Conservation (phyloP, 2,329 filamentous ascomycete species). For the Keithomyces neogunnii region DNA sequence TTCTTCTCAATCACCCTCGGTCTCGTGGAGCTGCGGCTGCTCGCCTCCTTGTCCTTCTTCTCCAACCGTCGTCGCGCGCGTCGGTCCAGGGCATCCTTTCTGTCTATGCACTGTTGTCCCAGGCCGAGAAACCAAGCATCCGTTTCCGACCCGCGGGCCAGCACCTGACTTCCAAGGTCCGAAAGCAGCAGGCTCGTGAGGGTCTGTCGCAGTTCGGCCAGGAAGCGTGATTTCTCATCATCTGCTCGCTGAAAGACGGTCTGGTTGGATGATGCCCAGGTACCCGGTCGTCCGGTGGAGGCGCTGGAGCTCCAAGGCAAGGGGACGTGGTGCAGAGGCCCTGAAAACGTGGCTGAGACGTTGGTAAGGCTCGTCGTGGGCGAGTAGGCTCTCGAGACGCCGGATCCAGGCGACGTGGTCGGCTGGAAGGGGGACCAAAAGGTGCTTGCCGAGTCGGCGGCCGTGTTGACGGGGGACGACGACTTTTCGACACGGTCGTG, state of each 20-base stretch:
- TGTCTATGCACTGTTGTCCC: conserved; percentile 56
- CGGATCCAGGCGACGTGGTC: conserved; percentile 53
- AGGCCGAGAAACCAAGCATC: conserved; percentile 75
- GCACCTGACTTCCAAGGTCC: conserved; percentile 79
- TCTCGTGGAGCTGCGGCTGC: conserved; percentile 34
- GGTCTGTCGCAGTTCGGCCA: conserved; percentile 68
- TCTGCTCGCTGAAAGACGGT: conserved; percentile 53
- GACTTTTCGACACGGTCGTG: conserved; percentile 62
- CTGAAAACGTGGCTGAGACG: conserved; percentile 41
- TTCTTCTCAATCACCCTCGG: conserved; percentile 53
- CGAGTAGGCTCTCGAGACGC: conserved; percentile 50
- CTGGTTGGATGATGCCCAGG: conserved; percentile 59
- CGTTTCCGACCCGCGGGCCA: conserved; percentile 85
- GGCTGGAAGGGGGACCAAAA: conserved; percentile 87
- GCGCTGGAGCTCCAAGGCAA: conserved; percentile 37
- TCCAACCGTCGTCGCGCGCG: conserved; percentile 31
- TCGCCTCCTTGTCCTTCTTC: conserved; percentile 33
- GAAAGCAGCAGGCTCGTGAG: conserved; percentile 80
- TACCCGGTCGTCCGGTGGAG: conserved; percentile 51
- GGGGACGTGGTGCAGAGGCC: conserved; percentile 30
- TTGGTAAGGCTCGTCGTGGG: conserved; percentile 54
- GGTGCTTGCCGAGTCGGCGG: conserved; percentile 68
- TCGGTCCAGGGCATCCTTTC: conserved; percentile 46
- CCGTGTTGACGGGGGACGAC: conserved; percentile 61
- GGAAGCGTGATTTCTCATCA: conserved; percentile 69